These are phyloP conservation scores for Sporothrix pallida DNA, from an alignment of 2,329 filamentous ascomycete species.

Conservation along the genomic window DNA sequence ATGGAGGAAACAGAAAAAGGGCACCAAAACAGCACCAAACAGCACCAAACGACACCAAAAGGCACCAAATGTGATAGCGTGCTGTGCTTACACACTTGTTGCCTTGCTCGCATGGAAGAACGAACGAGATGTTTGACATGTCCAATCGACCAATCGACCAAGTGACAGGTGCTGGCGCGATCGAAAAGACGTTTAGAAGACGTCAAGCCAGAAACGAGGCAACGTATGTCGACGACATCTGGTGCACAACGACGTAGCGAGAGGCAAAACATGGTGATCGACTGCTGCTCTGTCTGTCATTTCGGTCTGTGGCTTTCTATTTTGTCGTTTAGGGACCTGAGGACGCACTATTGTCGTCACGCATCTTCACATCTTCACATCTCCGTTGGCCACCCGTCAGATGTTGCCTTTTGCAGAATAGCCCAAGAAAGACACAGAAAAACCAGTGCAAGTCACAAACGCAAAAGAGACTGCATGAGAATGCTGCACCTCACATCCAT, in stretches of 20 bases:
- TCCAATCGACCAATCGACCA: no score
- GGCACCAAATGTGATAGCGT: neutral
- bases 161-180: neutral
- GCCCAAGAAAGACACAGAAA: neutral
- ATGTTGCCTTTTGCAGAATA: slow-evolving; percentile 15
- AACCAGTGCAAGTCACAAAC: neutral
- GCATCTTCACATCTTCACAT: neutral
- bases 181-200: neutral
- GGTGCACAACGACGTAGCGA: neutral
- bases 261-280: neutral
- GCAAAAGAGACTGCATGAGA: slow-evolving; percentile 15
- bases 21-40: neutral
- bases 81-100: slow-evolving; percentile 6
- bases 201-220: neutral
- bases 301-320: neutral
- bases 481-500: slow-evolving; percentile 8
- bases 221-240: neutral
- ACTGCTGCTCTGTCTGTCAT: neutral
- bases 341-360: neutral
- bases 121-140: neutral
- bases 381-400: neutral
- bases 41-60: neutral
- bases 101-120: neutral
- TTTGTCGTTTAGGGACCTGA: neutral
- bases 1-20: neutral